Conservation (phyloP, 257 asterid species). For the Ilex aquifolium region DNA sequence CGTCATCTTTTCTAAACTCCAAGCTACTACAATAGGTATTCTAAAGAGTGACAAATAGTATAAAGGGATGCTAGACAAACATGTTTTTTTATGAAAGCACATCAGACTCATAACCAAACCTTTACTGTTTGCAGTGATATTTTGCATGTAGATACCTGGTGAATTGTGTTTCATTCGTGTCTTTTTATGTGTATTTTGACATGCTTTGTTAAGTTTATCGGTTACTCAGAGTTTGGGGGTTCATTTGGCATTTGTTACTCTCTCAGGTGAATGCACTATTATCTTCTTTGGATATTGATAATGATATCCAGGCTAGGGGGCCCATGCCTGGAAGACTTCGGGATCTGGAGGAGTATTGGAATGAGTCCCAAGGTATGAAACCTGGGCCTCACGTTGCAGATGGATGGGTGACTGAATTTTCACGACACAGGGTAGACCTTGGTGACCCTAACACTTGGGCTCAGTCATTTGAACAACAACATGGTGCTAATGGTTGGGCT, state of each 20-base stretch:
- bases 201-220: not conserved
- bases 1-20: too few species aligned
- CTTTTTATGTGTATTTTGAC: constrained; percentile 6
- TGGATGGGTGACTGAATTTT: constrained; percentile 84
- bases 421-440: constrained; percentile 48
- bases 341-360: constrained; percentile 92
- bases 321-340: constrained; percentile 66
- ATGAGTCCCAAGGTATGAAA: constrained; percentile 77
- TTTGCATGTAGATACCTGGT: not conserved
- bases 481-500: constrained; percentile 93
- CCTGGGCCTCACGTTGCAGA: constrained; percentile 56
- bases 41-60: too few species aligned
- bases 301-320: constrained; percentile 65
- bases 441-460: constrained; percentile 78
- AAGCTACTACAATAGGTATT: too few species aligned
- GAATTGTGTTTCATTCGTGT: constrained; percentile 9
- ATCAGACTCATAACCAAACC: too few species aligned
- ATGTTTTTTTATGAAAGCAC: too few species aligned
- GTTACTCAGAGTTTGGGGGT: not conserved
- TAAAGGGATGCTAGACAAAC: too few species aligned
- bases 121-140: too few species aligned
- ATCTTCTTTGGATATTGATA: constrained; percentile 81
- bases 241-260: constrained; percentile 11
- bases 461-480: constrained; percentile 87
- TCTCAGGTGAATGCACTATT: constrained; percentile 89